phyloP scores from a whole-genome alignment of 805 yeast genomes.

The Teunomyces atbi region DNA sequence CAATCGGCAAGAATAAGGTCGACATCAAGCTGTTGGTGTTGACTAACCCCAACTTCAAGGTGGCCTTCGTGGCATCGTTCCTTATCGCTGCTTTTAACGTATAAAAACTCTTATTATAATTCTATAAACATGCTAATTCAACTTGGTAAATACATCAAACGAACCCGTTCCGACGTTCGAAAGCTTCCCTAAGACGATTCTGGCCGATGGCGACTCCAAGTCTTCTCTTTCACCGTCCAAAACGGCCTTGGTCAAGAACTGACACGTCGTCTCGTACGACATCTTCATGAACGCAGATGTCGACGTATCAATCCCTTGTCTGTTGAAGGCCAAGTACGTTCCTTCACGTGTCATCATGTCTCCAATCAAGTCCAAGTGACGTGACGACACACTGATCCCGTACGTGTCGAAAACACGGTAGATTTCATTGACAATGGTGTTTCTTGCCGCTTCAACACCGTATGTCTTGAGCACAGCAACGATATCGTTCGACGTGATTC shows the following conservation, averaged over 20 bases:
- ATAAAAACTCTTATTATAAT: conserved; percentile 8
- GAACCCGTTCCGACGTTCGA: conserved; percentile 94
- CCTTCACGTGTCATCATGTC: conserved; percentile 99
- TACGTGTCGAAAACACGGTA: conserved; percentile 94
- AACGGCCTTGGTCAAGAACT: conserved; percentile 94
- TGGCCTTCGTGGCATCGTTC: conserved; percentile 53
- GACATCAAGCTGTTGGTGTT: conserved; percentile 52
- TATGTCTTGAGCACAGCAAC: conserved; percentile 85
- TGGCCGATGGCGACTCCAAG: conserved; percentile 87
- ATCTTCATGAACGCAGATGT: conserved; percentile 97
- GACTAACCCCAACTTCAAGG: conserved; percentile 60
- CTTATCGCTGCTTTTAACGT: conserved; percentile 58
- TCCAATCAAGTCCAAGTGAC: conserved; percentile 95
- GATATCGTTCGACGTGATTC: conserved; percentile 88
- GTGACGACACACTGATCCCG: conserved; percentile 87
- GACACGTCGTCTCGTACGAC: conserved; percentile 99
- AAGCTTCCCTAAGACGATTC: conserved; percentile 88
- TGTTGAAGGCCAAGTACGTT: conserved; percentile 90
- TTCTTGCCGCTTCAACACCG: conserved; percentile 99
- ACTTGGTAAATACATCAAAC: conserved; percentile 69
- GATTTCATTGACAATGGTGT: conserved; percentile 94
- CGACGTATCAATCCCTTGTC: conserved; percentile 96
- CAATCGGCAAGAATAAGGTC: conserved; percentile 32
- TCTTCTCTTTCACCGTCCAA: conserved; percentile 87
- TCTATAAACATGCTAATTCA: conserved; percentile 28